Evolutionary conservation across 257 asterid genomes (phyloP).

Genomic region (Solanum raphanifolium): DNA sequence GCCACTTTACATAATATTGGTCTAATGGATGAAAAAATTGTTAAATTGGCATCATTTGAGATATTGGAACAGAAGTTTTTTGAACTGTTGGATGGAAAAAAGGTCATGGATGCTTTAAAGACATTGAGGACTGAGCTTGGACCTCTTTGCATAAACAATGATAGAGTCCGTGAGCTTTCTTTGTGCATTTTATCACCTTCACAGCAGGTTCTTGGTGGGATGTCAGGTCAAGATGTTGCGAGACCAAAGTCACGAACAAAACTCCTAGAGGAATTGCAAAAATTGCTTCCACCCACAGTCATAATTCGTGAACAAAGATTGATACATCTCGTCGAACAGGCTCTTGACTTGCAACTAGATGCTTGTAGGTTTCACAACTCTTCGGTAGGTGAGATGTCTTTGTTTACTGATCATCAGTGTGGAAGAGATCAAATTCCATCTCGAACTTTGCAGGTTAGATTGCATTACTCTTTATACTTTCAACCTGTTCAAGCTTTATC

Average conservation of each 20-base stretch:
- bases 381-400: conserved; percentile 47
- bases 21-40: conserved; percentile 35
- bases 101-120: conserved; percentile 63
- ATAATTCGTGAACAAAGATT: conserved; percentile 64
- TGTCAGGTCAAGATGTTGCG: conserved; percentile 18
- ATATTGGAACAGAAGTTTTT: conserved; percentile 77
- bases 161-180: conserved; percentile 58
- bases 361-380: conserved; percentile 76
- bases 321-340: conserved; percentile 79
- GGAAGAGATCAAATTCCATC: conserved; percentile 72
- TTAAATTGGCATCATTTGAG: conserved; percentile 51
- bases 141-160: conserved; percentile 38
- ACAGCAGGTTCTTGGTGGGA: conserved; percentile 17
- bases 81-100: conserved; percentile 50
- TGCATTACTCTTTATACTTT: not conserved
- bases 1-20: conserved; percentile 41
- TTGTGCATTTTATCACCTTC: conserved; percentile 42
- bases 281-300: conserved; percentile 62
- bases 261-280: conserved; percentile 58
- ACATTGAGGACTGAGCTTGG: conserved; percentile 70
- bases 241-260: conserved; percentile 37
- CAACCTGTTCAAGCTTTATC: not conserved
- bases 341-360: conserved; percentile 62
- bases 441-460: conserved; percentile 57
- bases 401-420: conserved; percentile 68